Percentiles rank a stretch among this genome's conserved stretches.
Evolutionary conservation across 139 green algal genomes (phyloP).

Genomic region (Picochlorum costavermella): DNA sequence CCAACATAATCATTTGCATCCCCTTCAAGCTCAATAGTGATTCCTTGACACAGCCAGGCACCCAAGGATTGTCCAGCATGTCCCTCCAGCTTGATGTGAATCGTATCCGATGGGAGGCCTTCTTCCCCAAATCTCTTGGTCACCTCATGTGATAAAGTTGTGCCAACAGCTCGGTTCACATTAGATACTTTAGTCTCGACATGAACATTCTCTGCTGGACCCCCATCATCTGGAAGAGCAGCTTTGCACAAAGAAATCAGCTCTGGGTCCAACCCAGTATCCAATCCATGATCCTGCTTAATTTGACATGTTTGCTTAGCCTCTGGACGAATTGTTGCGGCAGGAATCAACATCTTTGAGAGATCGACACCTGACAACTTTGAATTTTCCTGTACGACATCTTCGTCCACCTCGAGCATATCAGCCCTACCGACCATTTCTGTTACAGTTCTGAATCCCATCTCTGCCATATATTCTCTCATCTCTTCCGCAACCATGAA

Average conservation of each 20-base stretch:
- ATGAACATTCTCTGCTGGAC: constrained; percentile 42
- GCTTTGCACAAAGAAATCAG: constrained; percentile 65
- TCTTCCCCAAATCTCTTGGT: constrained; percentile 67
- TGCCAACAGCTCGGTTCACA: constrained; percentile 76
- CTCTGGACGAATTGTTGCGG: constrained; percentile 67
- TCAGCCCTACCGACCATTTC: constrained; percentile 90
- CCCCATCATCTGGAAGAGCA: constrained; percentile 32
- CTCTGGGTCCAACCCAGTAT: constrained; percentile 66
- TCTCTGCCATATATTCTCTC: constrained; percentile 76
- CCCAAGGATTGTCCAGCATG: constrained; percentile 83
- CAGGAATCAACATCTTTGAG: constrained; percentile 67
- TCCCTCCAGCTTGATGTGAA: constrained; percentile 80
- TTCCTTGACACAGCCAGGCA: constrained; percentile 69
- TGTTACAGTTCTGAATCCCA: constrained; percentile 72
- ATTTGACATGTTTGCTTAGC: constrained; percentile 61
- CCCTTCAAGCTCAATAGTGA: constrained; percentile 82
- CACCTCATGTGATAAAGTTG: constrained; percentile 83
- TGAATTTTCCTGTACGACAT: constrained; percentile 48
- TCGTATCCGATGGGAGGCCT: constrained; percentile 77
- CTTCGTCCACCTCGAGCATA: constrained; percentile 60
- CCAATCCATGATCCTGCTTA: constrained; percentile 79
- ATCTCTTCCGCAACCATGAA: constrained; percentile 95
- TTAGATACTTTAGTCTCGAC: constrained; percentile 75
- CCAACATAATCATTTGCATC: constrained; percentile 95
- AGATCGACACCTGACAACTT: constrained; percentile 80